Conservation (phyloP, 495 filamentous ascomycete genomes). For the Podospora appendiculata region DNA sequence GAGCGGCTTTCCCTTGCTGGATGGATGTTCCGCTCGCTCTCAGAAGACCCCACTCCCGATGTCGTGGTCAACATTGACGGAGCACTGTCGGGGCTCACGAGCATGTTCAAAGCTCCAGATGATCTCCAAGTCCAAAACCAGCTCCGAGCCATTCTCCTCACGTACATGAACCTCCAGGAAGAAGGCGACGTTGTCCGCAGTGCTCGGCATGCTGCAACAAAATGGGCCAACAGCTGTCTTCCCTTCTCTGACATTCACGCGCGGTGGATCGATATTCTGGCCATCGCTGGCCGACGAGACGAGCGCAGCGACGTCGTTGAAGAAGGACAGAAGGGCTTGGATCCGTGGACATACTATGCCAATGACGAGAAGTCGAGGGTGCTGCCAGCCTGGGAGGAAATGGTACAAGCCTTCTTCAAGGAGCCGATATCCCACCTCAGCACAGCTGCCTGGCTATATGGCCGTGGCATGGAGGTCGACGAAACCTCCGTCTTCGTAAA, state of each 20-base stretch:
- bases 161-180: constrained; percentile 54
- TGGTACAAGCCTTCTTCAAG: constrained; percentile 38
- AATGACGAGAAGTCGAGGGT: constrained; percentile 23
- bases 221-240: constrained; percentile 86
- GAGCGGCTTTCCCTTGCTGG: constrained; percentile 52
- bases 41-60: constrained; percentile 66
- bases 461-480: constrained; percentile 25
- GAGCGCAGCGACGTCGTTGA: constrained; percentile 78
- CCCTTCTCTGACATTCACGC: constrained; percentile 69
- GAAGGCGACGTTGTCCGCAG: constrained; percentile 50
- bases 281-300: constrained; percentile 52
- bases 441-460: not conserved
- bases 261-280: constrained; percentile 82
- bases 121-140: constrained; percentile 22
- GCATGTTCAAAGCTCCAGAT: constrained; percentile 41
- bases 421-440: constrained; percentile 23
- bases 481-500: constrained; percentile 27
- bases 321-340: constrained; percentile 82
- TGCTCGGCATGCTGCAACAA: constrained; percentile 72
- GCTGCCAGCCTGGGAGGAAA: constrained; percentile 40
- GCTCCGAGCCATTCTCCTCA: constrained; percentile 48
- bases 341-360: constrained; percentile 42
- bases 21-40: constrained; percentile 78
- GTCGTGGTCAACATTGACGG: constrained; percentile 85
- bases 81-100: constrained; percentile 65